Percentiles rank a stretch among this genome's conserved stretches.
Evolutionary conservation across 164 flowering plant genomes (phyloP).

Genomic region (Magnolia kwangsiensis): DNA sequence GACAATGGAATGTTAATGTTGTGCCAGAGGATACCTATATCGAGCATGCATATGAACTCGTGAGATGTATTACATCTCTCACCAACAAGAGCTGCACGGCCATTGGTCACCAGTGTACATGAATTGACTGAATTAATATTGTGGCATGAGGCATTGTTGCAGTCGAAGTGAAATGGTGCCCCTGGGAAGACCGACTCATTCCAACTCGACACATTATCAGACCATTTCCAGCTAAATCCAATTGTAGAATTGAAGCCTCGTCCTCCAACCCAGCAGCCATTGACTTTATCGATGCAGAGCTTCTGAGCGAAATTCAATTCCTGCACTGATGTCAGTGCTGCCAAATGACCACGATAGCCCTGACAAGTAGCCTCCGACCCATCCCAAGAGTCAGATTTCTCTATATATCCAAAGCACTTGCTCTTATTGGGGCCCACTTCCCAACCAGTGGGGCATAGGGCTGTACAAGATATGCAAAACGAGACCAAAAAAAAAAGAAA

Average conservation of each 20-base stretch:
- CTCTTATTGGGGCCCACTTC: conserved; percentile 36
- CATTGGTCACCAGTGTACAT: conserved; percentile 50
- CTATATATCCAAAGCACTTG: conserved; percentile 44
- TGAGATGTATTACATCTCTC: conserved; percentile 61
- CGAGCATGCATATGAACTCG: conserved; percentile 61
- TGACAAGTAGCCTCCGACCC: conserved; percentile 52
- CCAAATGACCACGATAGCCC: conserved; percentile 54
- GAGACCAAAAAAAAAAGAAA: neutral
- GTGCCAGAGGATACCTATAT: conserved; percentile 34
- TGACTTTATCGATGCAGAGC: conserved; percentile 36
- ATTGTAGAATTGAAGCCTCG: conserved; percentile 28
- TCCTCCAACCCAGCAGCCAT: conserved; percentile 89
- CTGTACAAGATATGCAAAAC: conserved; percentile 25
- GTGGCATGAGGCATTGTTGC: conserved; percentile 44
- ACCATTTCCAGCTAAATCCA: conserved; percentile 73
- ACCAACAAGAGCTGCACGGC: conserved; percentile 30
- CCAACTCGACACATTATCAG: conserved; percentile 55
- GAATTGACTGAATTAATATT: conserved; percentile 24
- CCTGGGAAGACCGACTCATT: conserved; percentile 42
- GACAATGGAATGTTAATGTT: neutral
- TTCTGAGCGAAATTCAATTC: conserved; percentile 51
- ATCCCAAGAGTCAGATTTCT: conserved; percentile 49
- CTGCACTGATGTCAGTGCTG: conserved; percentile 47
- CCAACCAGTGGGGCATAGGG: conserved; percentile 67
- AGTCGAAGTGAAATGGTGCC: conserved; percentile 25